A percentile compares a stretch with the other conserved stretches of the same genome.
Evolutionary conservation across 192 early-diverging fungal genomes (phyloP).

Genomic region (Dispira simplex): DNA sequence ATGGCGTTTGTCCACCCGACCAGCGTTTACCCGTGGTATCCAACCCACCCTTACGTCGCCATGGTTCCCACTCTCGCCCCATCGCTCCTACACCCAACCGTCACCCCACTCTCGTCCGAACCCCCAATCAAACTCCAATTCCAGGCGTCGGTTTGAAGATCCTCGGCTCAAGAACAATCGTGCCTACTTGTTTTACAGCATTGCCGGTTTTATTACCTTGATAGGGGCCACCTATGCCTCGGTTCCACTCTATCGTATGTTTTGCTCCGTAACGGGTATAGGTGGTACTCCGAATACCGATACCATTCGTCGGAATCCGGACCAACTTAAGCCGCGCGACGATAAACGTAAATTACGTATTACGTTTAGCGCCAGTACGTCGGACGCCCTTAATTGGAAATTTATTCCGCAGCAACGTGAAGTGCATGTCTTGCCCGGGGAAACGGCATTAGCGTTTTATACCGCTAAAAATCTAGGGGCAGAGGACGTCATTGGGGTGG

Average conservation of each 20-base stretch:
- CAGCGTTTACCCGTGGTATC: too few relatives aligned
- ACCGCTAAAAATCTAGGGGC: slow-evolving; percentile 74
- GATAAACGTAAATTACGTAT: slow-evolving; percentile 46
- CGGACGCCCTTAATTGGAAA: slow-evolving; percentile 71
- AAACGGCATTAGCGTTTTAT: slow-evolving; percentile 94
- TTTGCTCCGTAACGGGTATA: slow-evolving; percentile 85
- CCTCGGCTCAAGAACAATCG: slow-evolving; percentile 20
- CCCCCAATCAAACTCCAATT: too few relatives aligned
- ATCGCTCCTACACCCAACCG: too few relatives aligned
- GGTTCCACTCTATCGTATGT: slow-evolving; percentile 87
- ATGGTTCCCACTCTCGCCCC: too few relatives aligned
- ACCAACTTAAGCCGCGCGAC: slow-evolving; percentile 43
- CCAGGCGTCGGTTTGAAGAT: slow-evolving; percentile 20
- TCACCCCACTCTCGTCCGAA: too few relatives aligned
- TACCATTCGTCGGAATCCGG: slow-evolving; percentile 34
- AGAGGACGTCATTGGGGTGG: slow-evolving; percentile 85
- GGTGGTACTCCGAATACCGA: slow-evolving; percentile 81
- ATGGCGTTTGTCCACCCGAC: too few relatives aligned
- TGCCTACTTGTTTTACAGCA: slow-evolving; percentile 52
- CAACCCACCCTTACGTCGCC: too few relatives aligned
- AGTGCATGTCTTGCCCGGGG: slow-evolving; percentile 83
- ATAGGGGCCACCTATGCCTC: slow-evolving; percentile 82
- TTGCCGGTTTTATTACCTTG: slow-evolving; percentile 66
- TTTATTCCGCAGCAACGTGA: slow-evolving; percentile 80
- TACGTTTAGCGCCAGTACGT: slow-evolving; percentile 55